Evolutionary conservation across 306 rosid species (phyloP).

Genomic region (Boehmeria nivea): DNA sequence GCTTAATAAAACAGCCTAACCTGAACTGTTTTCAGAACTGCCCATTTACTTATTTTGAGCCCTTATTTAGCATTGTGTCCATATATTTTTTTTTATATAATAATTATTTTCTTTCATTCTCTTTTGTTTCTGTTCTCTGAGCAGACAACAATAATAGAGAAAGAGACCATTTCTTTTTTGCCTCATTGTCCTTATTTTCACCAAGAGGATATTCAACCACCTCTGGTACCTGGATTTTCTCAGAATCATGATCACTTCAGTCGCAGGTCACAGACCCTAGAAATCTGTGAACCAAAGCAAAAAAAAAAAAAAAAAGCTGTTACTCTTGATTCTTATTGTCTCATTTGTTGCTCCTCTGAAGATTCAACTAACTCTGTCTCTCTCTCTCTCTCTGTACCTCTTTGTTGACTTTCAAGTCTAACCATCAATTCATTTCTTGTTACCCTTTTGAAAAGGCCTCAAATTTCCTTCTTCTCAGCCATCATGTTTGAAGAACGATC

Average conservation of each 20-base stretch:
- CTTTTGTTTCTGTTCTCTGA: background rate
- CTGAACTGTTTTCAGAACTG: slow-evolving; percentile 22
- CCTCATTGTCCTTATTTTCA: background rate
- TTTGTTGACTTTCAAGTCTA: too few species aligned
- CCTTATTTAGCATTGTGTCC: slow-evolving; percentile 1
- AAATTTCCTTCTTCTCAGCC: too few species aligned
- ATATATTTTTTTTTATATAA: background rate
- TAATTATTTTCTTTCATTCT: background rate
- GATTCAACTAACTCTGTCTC: slow-evolving; percentile 3
- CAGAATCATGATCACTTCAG: slow-evolving; percentile 5
- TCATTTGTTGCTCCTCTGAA: slow-evolving; percentile 4
- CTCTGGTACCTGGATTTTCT: slow-evolving; percentile 23
- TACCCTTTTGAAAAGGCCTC: too few species aligned
- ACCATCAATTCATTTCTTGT: too few species aligned
- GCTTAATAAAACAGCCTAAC: slow-evolving; percentile 4
- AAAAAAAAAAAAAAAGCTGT: slow-evolving; percentile 17
- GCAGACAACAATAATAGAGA: background rate
- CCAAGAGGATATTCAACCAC: slow-evolving; percentile 18
- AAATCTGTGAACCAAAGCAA: slow-evolving; percentile 21
- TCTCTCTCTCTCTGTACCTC: too few species aligned
- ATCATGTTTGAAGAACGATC: too few species aligned
- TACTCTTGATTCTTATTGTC: slow-evolving; percentile 17
- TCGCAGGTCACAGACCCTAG: slow-evolving; percentile 20
- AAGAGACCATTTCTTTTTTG: background rate
- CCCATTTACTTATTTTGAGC: slow-evolving; percentile 7